Evolutionary conservation across 805 yeast genomes (phyloP).

Genomic region (Lipomyces japonicus): DNA sequence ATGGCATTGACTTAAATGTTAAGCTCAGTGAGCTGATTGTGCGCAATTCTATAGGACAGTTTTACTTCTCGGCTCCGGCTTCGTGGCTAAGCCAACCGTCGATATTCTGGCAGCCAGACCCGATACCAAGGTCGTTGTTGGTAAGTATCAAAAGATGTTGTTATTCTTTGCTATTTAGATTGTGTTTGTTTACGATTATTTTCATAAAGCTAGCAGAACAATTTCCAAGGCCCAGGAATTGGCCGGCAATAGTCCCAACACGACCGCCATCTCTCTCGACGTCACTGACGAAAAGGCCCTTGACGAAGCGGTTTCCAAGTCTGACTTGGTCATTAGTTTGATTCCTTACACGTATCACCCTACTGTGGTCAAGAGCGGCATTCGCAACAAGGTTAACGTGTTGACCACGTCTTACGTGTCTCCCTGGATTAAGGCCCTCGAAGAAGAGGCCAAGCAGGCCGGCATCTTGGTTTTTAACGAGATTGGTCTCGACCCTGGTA

Average conservation of each 20-base stretch:
- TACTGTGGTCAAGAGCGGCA: conserved; percentile 87
- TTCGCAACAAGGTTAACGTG: conserved; percentile 70
- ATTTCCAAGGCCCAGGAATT: conserved; percentile 77
- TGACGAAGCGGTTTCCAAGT: conserved; percentile 70
- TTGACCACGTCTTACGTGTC: conserved; percentile 97
- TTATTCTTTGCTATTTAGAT: conserved; percentile 1
- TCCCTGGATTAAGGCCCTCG: conserved; percentile 28
- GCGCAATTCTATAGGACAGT: conserved; percentile 21
- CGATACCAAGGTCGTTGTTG: conserved; percentile 83
- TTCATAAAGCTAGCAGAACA: conserved; percentile 78
- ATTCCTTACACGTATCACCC: conserved; percentile 96
- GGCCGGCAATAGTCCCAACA: conserved; percentile 61
- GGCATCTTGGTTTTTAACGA: conserved; percentile 98
- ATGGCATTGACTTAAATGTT: no score
- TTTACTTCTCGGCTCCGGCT: conserved; percentile 56
- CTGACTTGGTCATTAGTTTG: conserved; percentile 73
- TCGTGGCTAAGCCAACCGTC: conserved; percentile 97
- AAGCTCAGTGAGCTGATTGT: no score
- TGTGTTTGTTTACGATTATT: conserved; percentile 2
- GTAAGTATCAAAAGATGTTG: conserved; percentile 21
- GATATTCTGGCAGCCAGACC: conserved; percentile 77
- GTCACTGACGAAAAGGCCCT: conserved; percentile 76
- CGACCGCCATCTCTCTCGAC: conserved; percentile 82
- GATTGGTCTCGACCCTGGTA: conserved; percentile 98
- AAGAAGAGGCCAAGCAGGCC: conserved; percentile 61